phyloP scores from a whole-genome alignment of 2,329 filamentous ascomycete species.

The Stemphylium lycopersici region DNA sequence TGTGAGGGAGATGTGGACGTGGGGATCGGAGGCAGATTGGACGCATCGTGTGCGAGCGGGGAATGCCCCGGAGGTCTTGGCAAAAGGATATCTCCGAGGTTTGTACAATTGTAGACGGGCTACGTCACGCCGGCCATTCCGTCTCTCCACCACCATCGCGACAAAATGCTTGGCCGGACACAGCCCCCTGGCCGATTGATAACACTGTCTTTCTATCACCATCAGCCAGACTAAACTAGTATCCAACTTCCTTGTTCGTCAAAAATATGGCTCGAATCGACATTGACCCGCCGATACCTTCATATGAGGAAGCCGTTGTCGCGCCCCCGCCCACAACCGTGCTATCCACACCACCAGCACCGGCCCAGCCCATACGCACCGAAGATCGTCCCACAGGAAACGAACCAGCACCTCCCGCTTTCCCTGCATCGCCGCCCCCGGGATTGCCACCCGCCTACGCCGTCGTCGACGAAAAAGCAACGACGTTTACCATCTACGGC shows the following conservation, averaged over 20 bases:
- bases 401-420: neutral
- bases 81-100: too few species aligned
- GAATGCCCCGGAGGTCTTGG: too few species aligned
- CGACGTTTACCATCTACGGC: slow-evolving; percentile 30
- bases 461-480: slow-evolving; percentile 28
- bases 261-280: slow-evolving; percentile 7
- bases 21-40: too few species aligned
- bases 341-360: neutral
- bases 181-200: neutral
- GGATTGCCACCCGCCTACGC: slow-evolving; percentile 32
- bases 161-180: slow-evolving; percentile 9
- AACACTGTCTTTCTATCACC: neutral
- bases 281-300: slow-evolving; percentile 20
- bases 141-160: slow-evolving; percentile 1
- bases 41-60: too few species aligned
- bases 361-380: neutral
- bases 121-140: slow-evolving; percentile 7
- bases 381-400: neutral
- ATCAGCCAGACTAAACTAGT: neutral
- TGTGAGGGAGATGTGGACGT: too few species aligned
- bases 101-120: too few species aligned
- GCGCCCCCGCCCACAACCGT: slow-evolving; percentile 1
- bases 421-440: neutral
- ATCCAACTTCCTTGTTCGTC: neutral
- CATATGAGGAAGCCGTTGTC: slow-evolving; percentile 23